phyloP scores from a whole-genome alignment of 495 filamentous ascomycete genomes.

The Neurospora hispaniola region DNA sequence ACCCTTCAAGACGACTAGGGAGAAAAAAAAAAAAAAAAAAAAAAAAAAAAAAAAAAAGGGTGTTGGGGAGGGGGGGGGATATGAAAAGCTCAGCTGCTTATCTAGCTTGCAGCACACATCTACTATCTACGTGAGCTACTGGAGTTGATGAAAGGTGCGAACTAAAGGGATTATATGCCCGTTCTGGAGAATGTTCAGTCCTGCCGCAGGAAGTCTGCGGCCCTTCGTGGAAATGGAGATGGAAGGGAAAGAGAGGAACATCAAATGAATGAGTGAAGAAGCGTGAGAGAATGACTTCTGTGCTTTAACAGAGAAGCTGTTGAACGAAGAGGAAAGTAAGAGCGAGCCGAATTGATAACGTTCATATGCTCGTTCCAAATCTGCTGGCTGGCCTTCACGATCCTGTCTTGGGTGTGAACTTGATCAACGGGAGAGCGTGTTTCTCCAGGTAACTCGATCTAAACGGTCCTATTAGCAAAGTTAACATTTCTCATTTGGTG shows the following conservation, averaged over 20 bases:
- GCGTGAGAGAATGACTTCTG: background rate
- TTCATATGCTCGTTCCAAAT: background rate
- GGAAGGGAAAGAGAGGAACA: background rate
- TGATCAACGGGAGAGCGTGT: background rate
- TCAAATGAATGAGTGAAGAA: background rate
- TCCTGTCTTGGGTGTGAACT: background rate
- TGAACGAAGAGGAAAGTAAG: background rate
- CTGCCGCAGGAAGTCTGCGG: background rate
- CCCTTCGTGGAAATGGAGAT: background rate
- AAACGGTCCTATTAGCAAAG: background rate
- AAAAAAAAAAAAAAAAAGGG: too few species aligned
- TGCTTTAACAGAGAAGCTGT: background rate
- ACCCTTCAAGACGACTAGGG: too few species aligned
- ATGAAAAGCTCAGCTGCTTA: too few species aligned
- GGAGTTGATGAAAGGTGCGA: background rate
- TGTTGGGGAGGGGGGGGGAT: too few species aligned
- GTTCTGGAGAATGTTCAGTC: background rate
- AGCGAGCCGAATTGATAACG: background rate
- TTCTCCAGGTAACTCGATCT: background rate
- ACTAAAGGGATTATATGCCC: background rate
- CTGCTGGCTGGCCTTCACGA: background rate
- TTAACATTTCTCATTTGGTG: background rate
- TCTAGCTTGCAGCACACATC: too few species aligned
- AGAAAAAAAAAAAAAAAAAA: too few species aligned
- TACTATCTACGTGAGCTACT: background rate